Conservation (phyloP, 2,329 filamentous ascomycete genomes). For the Pyricularia sp. region DNA sequence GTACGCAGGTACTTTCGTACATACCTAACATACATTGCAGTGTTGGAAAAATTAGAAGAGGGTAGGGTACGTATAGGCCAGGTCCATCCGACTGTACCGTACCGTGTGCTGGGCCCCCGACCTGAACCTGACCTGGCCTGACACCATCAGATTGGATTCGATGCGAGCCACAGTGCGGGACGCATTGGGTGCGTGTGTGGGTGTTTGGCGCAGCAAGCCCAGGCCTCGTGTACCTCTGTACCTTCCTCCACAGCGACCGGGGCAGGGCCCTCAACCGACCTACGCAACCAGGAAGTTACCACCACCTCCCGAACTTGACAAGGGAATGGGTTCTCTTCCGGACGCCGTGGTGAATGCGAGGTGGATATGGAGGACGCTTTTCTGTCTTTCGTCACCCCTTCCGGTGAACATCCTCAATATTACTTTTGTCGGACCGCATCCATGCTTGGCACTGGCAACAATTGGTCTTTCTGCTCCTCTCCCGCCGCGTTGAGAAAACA, state of each 20-base stretch:
- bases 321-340: slow-evolving; percentile 4
- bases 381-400: slow-evolving; percentile 3
- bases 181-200: neutral
- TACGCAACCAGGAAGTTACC: slow-evolving; percentile 4
- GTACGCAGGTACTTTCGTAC: neutral
- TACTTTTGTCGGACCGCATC: neutral
- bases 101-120: neutral
- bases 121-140: neutral
- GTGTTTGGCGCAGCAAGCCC: neutral
- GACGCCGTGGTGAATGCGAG: slow-evolving; percentile 2
- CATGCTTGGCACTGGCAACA: neutral
- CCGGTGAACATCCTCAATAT: neutral
- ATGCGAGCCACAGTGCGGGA: neutral
- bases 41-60: neutral
- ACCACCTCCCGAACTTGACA: neutral
- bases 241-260: slow-evolving; percentile 4
- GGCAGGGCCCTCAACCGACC: slow-evolving; percentile 1
- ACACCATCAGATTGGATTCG: neutral
- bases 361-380: slow-evolving; percentile 3
- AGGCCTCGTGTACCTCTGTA: neutral
- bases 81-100: neutral
- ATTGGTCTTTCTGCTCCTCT: neutral
- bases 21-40: neutral
- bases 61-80: neutral
- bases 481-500: neutral